phyloP scores from a whole-genome alignment of 2,329 filamentous ascomycete species.

The Microdochium nivale region DNA sequence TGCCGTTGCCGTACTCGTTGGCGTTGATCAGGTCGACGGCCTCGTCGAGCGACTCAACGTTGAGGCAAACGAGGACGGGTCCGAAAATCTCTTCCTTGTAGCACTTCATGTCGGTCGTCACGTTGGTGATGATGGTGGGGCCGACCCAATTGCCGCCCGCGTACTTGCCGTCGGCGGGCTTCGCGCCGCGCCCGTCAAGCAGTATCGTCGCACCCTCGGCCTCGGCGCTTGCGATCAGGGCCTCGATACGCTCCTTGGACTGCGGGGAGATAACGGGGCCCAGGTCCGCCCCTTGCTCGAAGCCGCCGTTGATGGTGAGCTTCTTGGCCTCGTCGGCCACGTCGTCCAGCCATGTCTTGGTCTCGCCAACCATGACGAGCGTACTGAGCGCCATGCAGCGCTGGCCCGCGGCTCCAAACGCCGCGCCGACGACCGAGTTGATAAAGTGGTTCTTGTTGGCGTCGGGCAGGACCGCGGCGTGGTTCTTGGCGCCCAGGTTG shows the following conservation, averaged over 20 bases:
- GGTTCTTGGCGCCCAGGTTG: constrained; percentile 84
- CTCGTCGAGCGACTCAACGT: constrained; percentile 69
- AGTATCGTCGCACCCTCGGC: constrained; percentile 73
- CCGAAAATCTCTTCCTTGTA: constrained; percentile 83
- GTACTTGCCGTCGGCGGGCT: constrained; percentile 57
- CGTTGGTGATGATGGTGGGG: constrained; percentile 75
- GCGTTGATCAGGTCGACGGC: constrained; percentile 74
- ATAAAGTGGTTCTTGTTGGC: constrained; percentile 86
- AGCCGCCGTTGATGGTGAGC: constrained; percentile 70
- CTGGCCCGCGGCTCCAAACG: constrained; percentile 78
- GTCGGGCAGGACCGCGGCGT: constrained; percentile 75
- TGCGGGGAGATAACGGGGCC: constrained; percentile 76
- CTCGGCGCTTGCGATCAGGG: constrained; percentile 67
- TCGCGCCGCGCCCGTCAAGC: constrained; percentile 70
- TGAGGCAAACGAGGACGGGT: constrained; percentile 73
- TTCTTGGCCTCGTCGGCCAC: constrained; percentile 67
- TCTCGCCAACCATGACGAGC: constrained; percentile 76
- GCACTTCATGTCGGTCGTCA: constrained; percentile 73
- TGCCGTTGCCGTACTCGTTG: constrained; percentile 83
- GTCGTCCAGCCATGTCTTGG: constrained; percentile 73
- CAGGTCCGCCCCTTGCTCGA: constrained; percentile 71
- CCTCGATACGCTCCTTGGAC: constrained; percentile 71
- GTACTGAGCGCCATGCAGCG: constrained; percentile 82
- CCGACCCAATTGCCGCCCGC: constrained; percentile 80
- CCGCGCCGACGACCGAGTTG: constrained; percentile 75